phyloP scores from a whole-genome alignment of 345 rosid species.

The Rubroshorea leprosula region DNA sequence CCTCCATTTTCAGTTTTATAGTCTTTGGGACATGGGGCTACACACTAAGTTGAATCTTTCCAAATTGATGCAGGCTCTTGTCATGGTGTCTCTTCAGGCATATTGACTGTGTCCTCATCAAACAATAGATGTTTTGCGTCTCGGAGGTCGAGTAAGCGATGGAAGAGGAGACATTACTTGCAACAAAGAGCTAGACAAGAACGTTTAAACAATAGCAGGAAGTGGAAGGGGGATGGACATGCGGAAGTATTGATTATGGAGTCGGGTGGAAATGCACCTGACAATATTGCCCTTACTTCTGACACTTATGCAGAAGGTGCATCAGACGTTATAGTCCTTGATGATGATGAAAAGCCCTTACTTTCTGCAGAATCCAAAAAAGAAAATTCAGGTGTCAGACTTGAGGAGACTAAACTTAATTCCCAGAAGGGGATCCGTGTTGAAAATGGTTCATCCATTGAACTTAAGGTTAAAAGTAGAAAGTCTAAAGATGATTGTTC shows the following conservation, averaged over 20 bases:
- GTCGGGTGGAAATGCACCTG: conserved; percentile 26
- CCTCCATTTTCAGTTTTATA: conserved; percentile 4
- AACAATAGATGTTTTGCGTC: conserved; percentile 52
- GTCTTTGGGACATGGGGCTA: neutral
- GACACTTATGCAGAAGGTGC: conserved; percentile 30
- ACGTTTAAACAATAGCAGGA: conserved; percentile 80
- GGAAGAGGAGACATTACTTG: conserved; percentile 78
- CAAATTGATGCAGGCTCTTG: conserved; percentile 38
- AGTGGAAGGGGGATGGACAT: conserved; percentile 83
- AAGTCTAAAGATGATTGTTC: conserved; percentile 26
- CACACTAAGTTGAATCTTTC: neutral
- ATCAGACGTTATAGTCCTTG: conserved; percentile 33
- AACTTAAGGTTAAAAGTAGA: conserved; percentile 22
- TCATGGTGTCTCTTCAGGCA: conserved; percentile 35
- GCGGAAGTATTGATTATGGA: conserved; percentile 29
- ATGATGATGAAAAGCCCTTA: conserved; percentile 35
- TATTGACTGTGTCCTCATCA: conserved; percentile 38
- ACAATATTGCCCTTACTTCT: conserved; percentile 20
- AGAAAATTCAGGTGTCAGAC: conserved; percentile 31
- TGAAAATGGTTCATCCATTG: conserved; percentile 28
- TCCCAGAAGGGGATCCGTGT: conserved; percentile 23
- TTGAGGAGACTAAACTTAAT: conserved; percentile 34
- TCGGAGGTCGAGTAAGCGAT: conserved; percentile 68
- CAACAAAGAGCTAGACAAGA: conserved; percentile 93
- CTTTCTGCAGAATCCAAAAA: conserved; percentile 29